Base-by-base conservation (phyloP, 169 alveolate species). In the Miamiensis avidus region DNA sequence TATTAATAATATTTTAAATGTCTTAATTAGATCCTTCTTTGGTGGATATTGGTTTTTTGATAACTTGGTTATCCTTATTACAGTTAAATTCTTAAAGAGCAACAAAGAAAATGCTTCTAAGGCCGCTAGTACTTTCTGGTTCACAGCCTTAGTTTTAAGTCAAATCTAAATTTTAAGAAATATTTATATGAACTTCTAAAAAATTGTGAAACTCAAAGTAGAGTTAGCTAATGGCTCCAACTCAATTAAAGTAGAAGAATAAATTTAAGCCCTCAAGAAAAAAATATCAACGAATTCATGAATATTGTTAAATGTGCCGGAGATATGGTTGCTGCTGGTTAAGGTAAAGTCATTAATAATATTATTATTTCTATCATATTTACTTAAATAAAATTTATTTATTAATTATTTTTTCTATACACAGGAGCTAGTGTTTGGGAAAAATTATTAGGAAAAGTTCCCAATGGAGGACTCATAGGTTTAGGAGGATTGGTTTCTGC, bases 401-500 rank as follows among this genome's bases (percentile, higher is more conserved):
- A 75, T 90, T 77, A 88, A 88, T 82, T 76, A 76, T 1, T 30
- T 82, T 26, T 94, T 87, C 31, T 90, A 89, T 83, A 82, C 16
- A 65, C 74, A 49, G 95, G 89, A 1, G 34, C 94, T 32, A 85
- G 84, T 30, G 65, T 94, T n/a, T 93, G 93, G 75, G 78, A 82
- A 1, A 88, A 87, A 34, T 74, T 88, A 4, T 89, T 93, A 33
- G 90, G 90, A 29, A 90, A 88, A 73, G 83, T 83, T 77, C 88
- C 91, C 33, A 86, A 91, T 74, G 95, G 91, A 76, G 93, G 94
- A 4, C 84, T 76, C 31, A 88, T 91, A 75, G 97, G 95, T 31
- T 49, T 91, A 30, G 97, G 97, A 31, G 97, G 97, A 72, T 78
- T 93, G 25, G 82, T 90, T 65, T 85, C 94, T 69, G 95, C 95